phyloP scores from a whole-genome alignment of 306 rosid species.

The Urtica urens region DNA sequence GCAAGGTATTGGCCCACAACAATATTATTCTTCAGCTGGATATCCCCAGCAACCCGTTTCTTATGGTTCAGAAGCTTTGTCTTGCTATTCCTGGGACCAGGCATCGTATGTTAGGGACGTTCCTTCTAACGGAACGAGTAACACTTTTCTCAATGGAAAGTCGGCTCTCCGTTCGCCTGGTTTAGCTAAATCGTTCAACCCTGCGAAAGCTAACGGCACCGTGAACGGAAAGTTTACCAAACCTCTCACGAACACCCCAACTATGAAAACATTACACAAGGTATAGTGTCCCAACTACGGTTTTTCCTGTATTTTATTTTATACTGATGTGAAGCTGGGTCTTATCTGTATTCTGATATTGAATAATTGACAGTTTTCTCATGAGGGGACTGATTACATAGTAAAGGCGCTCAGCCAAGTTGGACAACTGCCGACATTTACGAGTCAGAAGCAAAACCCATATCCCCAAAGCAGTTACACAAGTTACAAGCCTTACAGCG shows the following conservation, averaged over 20 bases:
- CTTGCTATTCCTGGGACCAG: constrained; percentile 32
- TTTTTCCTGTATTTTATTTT: neutral
- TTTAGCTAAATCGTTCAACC: constrained; percentile 17
- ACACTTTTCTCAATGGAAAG: constrained; percentile 22
- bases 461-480: constrained; percentile 15
- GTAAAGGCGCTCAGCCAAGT: constrained; percentile 20
- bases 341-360: neutral
- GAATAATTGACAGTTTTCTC: constrained; percentile 32
- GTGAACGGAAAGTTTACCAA: constrained; percentile 24
- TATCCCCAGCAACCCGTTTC: constrained; percentile 38
- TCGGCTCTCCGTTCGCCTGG: constrained; percentile 19
- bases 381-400: constrained; percentile 33
- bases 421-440: constrained; percentile 27
- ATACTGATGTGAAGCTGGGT: neutral
- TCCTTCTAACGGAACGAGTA: constrained; percentile 26
- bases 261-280: constrained; percentile 32
- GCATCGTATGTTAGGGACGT: constrained; percentile 18
- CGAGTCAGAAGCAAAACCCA: constrained; percentile 25
- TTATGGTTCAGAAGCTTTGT: constrained; percentile 37
- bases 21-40: constrained; percentile 33
- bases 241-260: constrained; percentile 17
- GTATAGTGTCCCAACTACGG: constrained; percentile 21
- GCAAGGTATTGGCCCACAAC: constrained; percentile 34
- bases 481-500: constrained; percentile 21
- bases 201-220: constrained; percentile 22